phyloP scores from a whole-genome alignment of 495 filamentous ascomycete genomes.

The Penicillium soppii region DNA sequence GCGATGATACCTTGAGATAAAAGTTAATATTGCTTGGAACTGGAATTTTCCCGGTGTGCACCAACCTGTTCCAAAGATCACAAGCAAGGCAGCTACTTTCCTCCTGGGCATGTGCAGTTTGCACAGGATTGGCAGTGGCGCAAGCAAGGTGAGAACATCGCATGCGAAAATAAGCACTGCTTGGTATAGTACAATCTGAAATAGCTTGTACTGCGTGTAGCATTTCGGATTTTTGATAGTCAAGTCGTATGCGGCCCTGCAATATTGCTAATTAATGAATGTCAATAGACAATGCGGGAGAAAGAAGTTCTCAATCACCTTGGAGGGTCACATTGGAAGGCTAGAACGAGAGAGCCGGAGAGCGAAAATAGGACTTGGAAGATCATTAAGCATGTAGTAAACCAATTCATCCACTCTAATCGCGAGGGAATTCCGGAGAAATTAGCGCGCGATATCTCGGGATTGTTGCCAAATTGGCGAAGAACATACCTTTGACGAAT shows the following conservation, averaged over 20 bases:
- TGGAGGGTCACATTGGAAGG: conserved; percentile 5
- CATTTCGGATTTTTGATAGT: not conserved
- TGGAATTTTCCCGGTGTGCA: not conserved
- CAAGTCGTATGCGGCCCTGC: not conserved
- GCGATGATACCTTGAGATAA: conserved; percentile 5
- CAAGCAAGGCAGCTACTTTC: conserved; percentile 6
- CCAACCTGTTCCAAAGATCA: conserved; percentile 11
- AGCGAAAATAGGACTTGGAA: conserved; percentile 3
- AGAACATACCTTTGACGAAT: conserved; percentile 4
- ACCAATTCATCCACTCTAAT: conserved; percentile 3
- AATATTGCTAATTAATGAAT: not conserved
- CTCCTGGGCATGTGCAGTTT: not conserved
- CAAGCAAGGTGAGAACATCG: not conserved
- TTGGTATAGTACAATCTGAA: conserved; percentile 3
- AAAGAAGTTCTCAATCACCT: not conserved
- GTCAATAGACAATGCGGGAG: not conserved
- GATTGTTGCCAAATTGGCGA: not conserved
- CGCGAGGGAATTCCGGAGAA: not conserved
- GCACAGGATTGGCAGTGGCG: conserved; percentile 1
- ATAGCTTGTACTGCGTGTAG: conserved; percentile 3
- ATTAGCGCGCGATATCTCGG: not conserved
- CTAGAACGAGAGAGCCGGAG: conserved; percentile 6
- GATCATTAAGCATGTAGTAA: conserved; percentile 3
- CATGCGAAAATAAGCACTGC: conserved; percentile 3
- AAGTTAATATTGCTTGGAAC: not conserved